Conservation (phyloP, 805 yeast species). For the Allodekkera sacchari region DNA sequence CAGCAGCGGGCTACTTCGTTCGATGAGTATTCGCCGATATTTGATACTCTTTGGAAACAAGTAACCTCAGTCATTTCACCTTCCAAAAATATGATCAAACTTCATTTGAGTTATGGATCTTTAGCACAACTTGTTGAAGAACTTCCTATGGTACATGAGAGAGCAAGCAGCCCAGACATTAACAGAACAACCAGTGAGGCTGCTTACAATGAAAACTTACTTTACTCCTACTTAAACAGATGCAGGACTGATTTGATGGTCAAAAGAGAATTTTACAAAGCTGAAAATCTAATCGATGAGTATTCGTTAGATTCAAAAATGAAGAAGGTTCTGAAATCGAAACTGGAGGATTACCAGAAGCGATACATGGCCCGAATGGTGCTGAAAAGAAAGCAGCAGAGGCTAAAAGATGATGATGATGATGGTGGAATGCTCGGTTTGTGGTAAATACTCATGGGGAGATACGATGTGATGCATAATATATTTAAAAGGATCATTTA, state of each 20-base stretch:
- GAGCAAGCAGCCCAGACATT: conserved; percentile 5
- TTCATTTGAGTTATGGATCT: conserved; percentile 16
- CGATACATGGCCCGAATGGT: conserved; percentile 12
- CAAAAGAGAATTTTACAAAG: conserved; percentile 17
- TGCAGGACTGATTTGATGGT: conserved; percentile 15
- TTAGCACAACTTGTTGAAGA: conserved; percentile 15
- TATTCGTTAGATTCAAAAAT: conserved; percentile 17
- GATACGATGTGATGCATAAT: background rate
- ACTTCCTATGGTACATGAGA: conserved; percentile 14
- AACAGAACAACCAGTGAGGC: conserved; percentile 11
- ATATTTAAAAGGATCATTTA: no score
- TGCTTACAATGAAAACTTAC: conserved; percentile 13
- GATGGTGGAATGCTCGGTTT: conserved; percentile 19
- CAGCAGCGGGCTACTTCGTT: conserved; percentile 8
- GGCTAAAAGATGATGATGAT: conserved; percentile 19
- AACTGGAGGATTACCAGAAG: conserved; percentile 11
- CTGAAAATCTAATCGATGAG: conserved; percentile 19
- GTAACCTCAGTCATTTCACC: conserved; percentile 11
- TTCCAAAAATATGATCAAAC: conserved; percentile 14
- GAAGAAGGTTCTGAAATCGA: conserved; percentile 10
- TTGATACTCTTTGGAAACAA: conserved; percentile 19
- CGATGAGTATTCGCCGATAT: conserved; percentile 5
- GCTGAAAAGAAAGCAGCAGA: conserved; percentile 8
- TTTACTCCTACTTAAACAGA: conserved; percentile 14
- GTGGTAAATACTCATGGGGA: conserved; percentile 12